Evolutionary conservation across 2,329 filamentous ascomycete genomes (phyloP), one percentile per base, ranked within the genome.

Genomic region (Aplosporella prunicola): DNA sequence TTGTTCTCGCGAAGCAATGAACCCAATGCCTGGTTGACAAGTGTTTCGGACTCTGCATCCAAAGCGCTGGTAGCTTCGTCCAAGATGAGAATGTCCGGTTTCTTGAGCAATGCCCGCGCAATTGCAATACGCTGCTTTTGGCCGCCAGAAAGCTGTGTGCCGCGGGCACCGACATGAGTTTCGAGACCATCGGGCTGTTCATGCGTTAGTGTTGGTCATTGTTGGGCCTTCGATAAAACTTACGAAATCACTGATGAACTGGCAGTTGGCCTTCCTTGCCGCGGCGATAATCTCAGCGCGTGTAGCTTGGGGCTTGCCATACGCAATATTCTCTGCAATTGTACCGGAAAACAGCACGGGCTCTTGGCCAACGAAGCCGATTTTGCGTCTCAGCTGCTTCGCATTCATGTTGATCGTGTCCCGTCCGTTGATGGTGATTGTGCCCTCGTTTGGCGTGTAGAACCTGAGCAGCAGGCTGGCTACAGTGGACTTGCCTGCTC

Each of bases 71-170:
- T 98, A 13, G 93, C 66, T 68, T 98, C 91, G 54, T 98, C 91
- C 1, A 98, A 74, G 43, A 98, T 93, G 18, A 98, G 68, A 45
- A 98, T 96, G 62, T 98, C 91, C 0, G 93, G 93, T 45, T 95
- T 77, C 62, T 96, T 96, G 49, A 98, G 78, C 18, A 98, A 71
- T 9, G 91, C 91, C 38, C 93, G 78, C 5, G 91, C 91, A 58
- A 98, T 98, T 24, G 91, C 91, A 51, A 98, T 96, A 45, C 91
- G 81, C 61, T 98, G 91, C 64, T 96, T 96, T 62, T 98, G 91
- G 0, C 91, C 91, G 35, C 91, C 91, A 7, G 87, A 95, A 1
- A 98, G 72, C 60, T 96, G 89, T 2, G 89, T 88, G 22, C 91
- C 91, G 46, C 91, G 76, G 11, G 89, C 82, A 37, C 93, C 93